Conservation (phyloP, 2,329 filamentous ascomycete species). For the Fusarium drepaniforme region DNA sequence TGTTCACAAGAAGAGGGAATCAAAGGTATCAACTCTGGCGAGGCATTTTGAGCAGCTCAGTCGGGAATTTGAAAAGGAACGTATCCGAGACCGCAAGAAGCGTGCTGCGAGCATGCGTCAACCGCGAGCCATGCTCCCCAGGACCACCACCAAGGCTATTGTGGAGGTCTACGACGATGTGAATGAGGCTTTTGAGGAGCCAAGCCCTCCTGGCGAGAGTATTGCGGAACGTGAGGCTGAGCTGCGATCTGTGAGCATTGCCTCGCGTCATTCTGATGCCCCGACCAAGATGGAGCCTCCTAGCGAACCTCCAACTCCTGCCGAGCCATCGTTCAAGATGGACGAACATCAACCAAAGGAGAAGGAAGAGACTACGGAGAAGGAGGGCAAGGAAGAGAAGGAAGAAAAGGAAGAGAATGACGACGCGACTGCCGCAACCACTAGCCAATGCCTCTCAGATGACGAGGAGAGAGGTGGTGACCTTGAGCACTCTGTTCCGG, state of each 20-base stretch:
- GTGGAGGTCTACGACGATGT: slow-evolving; percentile 97
- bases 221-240: slow-evolving; percentile 47
- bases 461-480: slow-evolving; percentile 79
- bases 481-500: slow-evolving; percentile 74
- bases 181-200: slow-evolving; percentile 90
- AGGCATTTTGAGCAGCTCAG: slow-evolving; percentile 97
- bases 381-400: slow-evolving; percentile 43
- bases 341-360: slow-evolving; percentile 42
- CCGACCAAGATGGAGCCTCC: slow-evolving; percentile 28
- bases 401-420: slow-evolving; percentile 46
- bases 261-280: slow-evolving; percentile 47
- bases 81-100: slow-evolving; percentile 86
- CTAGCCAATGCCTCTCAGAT: slow-evolving; percentile 72
- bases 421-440: slow-evolving; percentile 43
- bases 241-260: slow-evolving; percentile 42
- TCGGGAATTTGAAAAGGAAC: slow-evolving; percentile 95
- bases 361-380: slow-evolving; percentile 18
- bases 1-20: slow-evolving; percentile 78
- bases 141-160: slow-evolving; percentile 93
- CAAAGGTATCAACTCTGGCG: slow-evolving; percentile 90
- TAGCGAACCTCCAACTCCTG: slow-evolving; percentile 39
- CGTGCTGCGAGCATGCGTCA: slow-evolving; percentile 79
- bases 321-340: slow-evolving; percentile 36
- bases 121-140: slow-evolving; percentile 84
- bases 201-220: slow-evolving; percentile 65